A percentile compares a stretch with the other conserved stretches of the same genome.
Evolutionary conservation across 345 rosid species (phyloP).

Genomic region (Microcos paniculata): DNA sequence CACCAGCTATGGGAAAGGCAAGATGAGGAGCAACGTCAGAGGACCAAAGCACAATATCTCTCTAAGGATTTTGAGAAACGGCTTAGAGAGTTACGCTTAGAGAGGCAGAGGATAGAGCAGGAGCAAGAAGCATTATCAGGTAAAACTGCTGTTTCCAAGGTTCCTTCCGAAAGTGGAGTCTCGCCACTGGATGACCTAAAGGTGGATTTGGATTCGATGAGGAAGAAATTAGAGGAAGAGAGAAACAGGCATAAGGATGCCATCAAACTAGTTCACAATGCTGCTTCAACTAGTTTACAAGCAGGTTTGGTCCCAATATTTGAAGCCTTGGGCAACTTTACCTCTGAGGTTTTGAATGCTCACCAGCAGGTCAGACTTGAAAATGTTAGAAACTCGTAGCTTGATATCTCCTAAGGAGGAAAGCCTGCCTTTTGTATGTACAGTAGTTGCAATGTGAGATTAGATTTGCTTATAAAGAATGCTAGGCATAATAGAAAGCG

Average conservation of each 20-base stretch:
- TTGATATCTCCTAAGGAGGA: neutral
- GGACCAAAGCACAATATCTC: conserved; percentile 76
- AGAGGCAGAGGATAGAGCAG: conserved; percentile 57
- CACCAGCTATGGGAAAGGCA: conserved; percentile 87
- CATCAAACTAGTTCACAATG: conserved; percentile 60
- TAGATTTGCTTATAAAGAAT: neutral
- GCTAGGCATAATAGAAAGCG: neutral
- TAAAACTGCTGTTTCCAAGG: conserved; percentile 55
- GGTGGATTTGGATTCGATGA: conserved; percentile 88
- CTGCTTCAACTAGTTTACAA: conserved; percentile 79
- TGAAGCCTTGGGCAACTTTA: conserved; percentile 73
- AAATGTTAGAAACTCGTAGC: conserved; percentile 20
- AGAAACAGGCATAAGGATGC: conserved; percentile 75
- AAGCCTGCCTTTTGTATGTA: conserved; percentile 11
- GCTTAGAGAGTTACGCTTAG: conserved; percentile 52
- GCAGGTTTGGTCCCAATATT: conserved; percentile 85
- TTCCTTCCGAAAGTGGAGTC: conserved; percentile 57
- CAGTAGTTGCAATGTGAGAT: conserved; percentile 19
- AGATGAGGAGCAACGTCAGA: conserved; percentile 74
- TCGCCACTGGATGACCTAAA: conserved; percentile 78
- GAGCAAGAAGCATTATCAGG: conserved; percentile 60
- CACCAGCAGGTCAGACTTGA: conserved; percentile 73
- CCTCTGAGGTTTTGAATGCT: conserved; percentile 73
- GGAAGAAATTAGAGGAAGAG: conserved; percentile 72
- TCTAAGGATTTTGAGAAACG: conserved; percentile 79